A percentile compares a stretch with the other conserved stretches of the same genome.
Evolutionary conservation across 176 grass and related monocot species (phyloP).

Genomic region (Hsuehochloa calcarea): DNA sequence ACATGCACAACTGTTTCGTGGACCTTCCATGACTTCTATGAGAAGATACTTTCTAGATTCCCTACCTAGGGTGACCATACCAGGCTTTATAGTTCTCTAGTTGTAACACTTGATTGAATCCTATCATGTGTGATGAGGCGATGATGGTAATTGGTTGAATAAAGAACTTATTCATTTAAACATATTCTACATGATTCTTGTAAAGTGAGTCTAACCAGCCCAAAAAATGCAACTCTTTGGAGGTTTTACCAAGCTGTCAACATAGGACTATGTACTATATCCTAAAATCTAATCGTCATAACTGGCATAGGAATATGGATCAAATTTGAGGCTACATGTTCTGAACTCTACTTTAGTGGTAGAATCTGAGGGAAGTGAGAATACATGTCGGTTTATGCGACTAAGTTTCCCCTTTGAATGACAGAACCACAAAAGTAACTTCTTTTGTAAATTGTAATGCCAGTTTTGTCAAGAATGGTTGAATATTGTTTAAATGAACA

Average conservation of each 20-base stretch:
- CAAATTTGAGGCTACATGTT: slow-evolving; percentile 10
- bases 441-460: background rate
- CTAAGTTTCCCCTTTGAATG: background rate
- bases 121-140: background rate
- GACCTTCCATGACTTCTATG: too few relatives aligned
- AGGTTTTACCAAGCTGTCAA: slow-evolving; percentile 29
- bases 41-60: too few relatives aligned
- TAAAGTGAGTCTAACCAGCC: background rate
- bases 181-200: background rate
- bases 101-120: too few relatives aligned
- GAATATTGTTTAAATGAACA: background rate
- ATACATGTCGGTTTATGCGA: background rate
- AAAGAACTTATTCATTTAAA: background rate
- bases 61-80: too few relatives aligned
- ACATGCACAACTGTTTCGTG: too few relatives aligned
- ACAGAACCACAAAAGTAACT: background rate
- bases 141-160: background rate
- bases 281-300: background rate
- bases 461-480: background rate
- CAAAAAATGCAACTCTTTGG: background rate
- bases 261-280: background rate
- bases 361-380: background rate
- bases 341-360: background rate
- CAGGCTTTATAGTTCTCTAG: too few relatives aligned
- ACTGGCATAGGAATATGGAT: background rate